Evolutionary conservation across 306 rosid species (phyloP).

Genomic region (Trichosanthes cucumerina): DNA sequence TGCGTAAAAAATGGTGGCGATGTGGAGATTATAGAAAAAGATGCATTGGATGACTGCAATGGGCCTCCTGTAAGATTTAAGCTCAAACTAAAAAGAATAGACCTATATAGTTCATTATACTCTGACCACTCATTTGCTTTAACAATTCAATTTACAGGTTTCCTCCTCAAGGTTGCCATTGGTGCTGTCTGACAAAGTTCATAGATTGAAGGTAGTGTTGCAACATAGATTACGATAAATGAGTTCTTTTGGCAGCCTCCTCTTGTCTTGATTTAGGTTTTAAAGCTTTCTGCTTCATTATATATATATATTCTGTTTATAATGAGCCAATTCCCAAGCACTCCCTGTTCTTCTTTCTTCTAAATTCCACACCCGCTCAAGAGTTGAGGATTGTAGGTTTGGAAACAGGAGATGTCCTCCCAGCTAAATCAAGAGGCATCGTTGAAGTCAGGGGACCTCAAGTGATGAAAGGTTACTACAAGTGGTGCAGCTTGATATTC

Average conservation of each 20-base stretch:
- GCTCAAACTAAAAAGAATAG: neutral
- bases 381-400: constrained; percentile 64
- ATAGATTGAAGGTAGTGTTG: constrained; percentile 61
- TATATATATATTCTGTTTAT: neutral
- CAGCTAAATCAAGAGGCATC: constrained; percentile 72
- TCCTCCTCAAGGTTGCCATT: constrained; percentile 75
- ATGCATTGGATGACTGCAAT: constrained; percentile 37
- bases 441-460: constrained; percentile 72
- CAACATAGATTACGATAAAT: constrained; percentile 5
- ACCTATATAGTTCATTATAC: neutral
- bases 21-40: constrained; percentile 45
- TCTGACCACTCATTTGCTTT: constrained; percentile 16
- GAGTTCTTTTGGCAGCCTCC: neutral
- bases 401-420: constrained; percentile 65
- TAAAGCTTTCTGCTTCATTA: neutral
- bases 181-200: constrained; percentile 84
- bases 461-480: constrained; percentile 88
- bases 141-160: constrained; percentile 39
- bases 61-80: constrained; percentile 49
- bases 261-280: neutral
- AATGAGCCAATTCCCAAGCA: no score
- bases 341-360: no score
- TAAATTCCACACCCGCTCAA: no score
- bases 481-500: no score
- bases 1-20: constrained; percentile 34